Percentiles rank a stretch among this genome's conserved stretches.
phyloP scores from a whole-genome alignment of 108 stramenopile genomes.

The Pseudonitzschia multiseries region DNA sequence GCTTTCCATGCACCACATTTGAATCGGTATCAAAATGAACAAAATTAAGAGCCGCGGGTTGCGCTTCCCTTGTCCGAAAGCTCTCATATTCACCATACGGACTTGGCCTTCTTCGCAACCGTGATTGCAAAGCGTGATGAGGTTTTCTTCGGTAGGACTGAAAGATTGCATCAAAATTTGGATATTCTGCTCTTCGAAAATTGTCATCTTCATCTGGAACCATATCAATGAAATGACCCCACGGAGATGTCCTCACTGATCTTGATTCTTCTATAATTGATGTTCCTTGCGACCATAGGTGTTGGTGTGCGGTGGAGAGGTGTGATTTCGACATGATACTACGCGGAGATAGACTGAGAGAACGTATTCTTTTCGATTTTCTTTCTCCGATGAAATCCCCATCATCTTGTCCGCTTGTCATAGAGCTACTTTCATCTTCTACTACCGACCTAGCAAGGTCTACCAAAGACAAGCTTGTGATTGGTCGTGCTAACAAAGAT shows the following conservation, averaged over 20 bases:
- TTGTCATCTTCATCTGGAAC: slow-evolving; percentile 4
- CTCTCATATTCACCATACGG: slow-evolving; percentile 4
- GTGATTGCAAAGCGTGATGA: background rate
- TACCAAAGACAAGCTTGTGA: slow-evolving; percentile 32
- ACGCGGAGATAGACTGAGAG: slow-evolving; percentile 1
- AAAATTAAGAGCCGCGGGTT: background rate
- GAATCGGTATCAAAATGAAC: background rate
- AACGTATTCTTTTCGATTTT: slow-evolving; percentile 1
- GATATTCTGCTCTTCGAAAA: background rate
- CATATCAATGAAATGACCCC: slow-evolving; percentile 41
- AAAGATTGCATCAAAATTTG: background rate
- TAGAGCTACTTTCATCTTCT: slow-evolving; percentile 1
- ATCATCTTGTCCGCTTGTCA: background rate
- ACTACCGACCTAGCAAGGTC: slow-evolving; percentile 24
- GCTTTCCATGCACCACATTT: background rate
- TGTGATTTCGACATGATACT: background rate
- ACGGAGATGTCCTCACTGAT: slow-evolving; percentile 11
- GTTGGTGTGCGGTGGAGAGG: background rate
- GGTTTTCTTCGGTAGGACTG: background rate
- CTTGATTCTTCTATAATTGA: background rate
- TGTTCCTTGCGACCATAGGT: background rate
- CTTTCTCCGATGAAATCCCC: background rate
- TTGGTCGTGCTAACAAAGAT: slow-evolving; percentile 20
- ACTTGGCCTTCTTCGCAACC: background rate
- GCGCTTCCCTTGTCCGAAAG: background rate